These are phyloP conservation scores for Boletus barrowsii DNA, from an alignment of 768 basidiomycete genomes.

Conservation along the genomic window DNA sequence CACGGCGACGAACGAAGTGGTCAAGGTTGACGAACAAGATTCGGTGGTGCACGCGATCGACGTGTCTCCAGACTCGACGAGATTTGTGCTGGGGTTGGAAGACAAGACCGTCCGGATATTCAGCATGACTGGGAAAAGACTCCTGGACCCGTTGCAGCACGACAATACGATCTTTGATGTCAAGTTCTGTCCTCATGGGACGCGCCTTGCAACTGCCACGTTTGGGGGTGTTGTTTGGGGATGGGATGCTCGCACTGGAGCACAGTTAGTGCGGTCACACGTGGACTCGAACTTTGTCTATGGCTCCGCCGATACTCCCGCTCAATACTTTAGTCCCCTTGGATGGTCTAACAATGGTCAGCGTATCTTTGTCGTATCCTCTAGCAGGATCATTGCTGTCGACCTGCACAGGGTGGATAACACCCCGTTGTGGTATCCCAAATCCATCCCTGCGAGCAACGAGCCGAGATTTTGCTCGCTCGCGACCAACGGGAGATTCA, in stretches of 20 bases:
- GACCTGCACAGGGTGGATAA: background rate
- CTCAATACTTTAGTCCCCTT: background rate
- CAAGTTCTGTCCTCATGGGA: constrained; percentile 5
- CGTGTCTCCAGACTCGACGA: constrained; percentile 10
- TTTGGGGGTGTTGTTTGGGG: background rate
- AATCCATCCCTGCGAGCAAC: background rate
- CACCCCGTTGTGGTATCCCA: background rate
- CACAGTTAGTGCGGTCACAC: background rate
- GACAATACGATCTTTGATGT: background rate
- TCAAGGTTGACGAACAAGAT: background rate
- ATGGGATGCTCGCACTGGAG: constrained; percentile 2
- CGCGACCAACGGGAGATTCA: background rate
- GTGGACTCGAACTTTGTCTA: background rate
- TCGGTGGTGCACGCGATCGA: constrained; percentile 4
- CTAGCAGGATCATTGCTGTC: background rate
- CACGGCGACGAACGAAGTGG: background rate
- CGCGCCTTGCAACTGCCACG: background rate
- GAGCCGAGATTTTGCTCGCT: background rate
- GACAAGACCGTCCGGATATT: constrained; percentile 6
- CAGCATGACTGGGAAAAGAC: constrained; percentile 1
- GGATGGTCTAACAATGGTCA: background rate
- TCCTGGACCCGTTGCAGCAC: constrained; percentile 5
- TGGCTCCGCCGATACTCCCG: background rate
- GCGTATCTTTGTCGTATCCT: background rate
- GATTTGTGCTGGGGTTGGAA: constrained; percentile 6